These are phyloP conservation scores for Ascochyta lentis DNA, from an alignment of 2,329 filamentous ascomycete species.

Conservation along the genomic window DNA sequence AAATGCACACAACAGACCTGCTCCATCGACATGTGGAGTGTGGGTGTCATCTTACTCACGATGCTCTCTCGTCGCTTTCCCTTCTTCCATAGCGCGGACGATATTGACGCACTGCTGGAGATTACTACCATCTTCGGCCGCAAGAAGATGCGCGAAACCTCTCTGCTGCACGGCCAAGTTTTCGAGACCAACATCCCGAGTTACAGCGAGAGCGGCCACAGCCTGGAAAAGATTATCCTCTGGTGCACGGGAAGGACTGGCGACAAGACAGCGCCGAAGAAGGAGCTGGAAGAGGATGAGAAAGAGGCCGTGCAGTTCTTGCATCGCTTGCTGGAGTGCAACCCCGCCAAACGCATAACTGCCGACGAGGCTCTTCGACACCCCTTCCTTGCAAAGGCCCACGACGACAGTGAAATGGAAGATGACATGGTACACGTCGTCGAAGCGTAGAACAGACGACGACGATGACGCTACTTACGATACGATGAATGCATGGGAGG, in stretches of 20 bases:
- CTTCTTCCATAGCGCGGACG: conserved; percentile 98
- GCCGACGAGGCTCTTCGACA: conserved; percentile 76
- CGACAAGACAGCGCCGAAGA: conserved; percentile 54
- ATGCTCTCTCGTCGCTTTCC: conserved; percentile 91
- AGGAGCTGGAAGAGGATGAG: conserved; percentile 70
- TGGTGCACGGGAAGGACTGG: conserved; percentile 87
- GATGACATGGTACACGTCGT: conserved; percentile 45
- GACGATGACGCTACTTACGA: conserved; percentile 23
- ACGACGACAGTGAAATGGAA: conserved; percentile 40
- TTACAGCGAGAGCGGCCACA: conserved; percentile 83
- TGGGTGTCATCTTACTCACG: conserved; percentile 95
- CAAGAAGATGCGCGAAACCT: conserved; percentile 81
- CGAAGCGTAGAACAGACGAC: conserved; percentile 26
- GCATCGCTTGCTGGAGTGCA: conserved; percentile 74
- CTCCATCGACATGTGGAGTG: conserved; percentile 95
- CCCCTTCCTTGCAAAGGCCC: conserved; percentile 64
- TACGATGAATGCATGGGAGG: conserved; percentile 33
- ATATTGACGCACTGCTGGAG: conserved; percentile 96
- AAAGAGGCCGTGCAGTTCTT: conserved; percentile 76
- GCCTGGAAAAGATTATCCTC: conserved; percentile 89
- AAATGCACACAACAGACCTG: conserved; percentile 96
- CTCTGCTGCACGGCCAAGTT: conserved; percentile 84
- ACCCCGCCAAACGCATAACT: conserved; percentile 75
- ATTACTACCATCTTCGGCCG: conserved; percentile 93
- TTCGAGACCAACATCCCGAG: conserved; percentile 94